Conservation (phyloP, 768 basidiomycete species). For the Sarcodon aspratus region DNA sequence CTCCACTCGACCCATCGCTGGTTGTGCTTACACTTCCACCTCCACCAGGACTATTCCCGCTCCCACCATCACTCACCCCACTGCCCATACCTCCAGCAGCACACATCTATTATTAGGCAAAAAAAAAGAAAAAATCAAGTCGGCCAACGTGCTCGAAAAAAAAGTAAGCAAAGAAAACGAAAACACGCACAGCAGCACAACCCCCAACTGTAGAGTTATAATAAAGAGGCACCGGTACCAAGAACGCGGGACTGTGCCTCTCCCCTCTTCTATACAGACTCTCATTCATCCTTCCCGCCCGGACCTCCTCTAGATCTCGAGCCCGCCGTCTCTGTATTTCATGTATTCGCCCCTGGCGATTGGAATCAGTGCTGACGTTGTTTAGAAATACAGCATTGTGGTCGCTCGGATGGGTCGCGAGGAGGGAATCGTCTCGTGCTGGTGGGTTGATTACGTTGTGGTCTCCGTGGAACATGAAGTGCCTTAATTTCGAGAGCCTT, state of each 20-base stretch:
- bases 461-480: slow-evolving; percentile 1
- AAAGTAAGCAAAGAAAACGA: neutral
- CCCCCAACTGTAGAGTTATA: slow-evolving; percentile 5
- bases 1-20: slow-evolving; percentile 6
- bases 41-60: slow-evolving; percentile 12
- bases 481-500: no score
- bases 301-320: slow-evolving; percentile 16
- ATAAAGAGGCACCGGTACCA: slow-evolving; percentile 26
- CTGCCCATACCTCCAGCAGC: slow-evolving; percentile 6
- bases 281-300: slow-evolving; percentile 11
- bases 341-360: slow-evolving; percentile 12
- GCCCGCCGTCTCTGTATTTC: slow-evolving; percentile 16
- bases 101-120: slow-evolving; percentile 4
- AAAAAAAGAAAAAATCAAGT: neutral
- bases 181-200: slow-evolving; percentile 4
- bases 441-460: slow-evolving; percentile 14
- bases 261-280: slow-evolving; percentile 3
- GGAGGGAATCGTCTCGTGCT: slow-evolving; percentile 24
- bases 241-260: slow-evolving; percentile 23
- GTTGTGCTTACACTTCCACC: slow-evolving; percentile 1
- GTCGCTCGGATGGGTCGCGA: slow-evolving; percentile 44
- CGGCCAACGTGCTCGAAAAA: neutral
- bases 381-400: slow-evolving; percentile 35
- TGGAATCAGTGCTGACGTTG: slow-evolving; percentile 11
- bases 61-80: slow-evolving; percentile 14